phyloP scores from a whole-genome alignment of 768 basidiomycete species.

The Phanerodontia chrysosporium region DNA sequence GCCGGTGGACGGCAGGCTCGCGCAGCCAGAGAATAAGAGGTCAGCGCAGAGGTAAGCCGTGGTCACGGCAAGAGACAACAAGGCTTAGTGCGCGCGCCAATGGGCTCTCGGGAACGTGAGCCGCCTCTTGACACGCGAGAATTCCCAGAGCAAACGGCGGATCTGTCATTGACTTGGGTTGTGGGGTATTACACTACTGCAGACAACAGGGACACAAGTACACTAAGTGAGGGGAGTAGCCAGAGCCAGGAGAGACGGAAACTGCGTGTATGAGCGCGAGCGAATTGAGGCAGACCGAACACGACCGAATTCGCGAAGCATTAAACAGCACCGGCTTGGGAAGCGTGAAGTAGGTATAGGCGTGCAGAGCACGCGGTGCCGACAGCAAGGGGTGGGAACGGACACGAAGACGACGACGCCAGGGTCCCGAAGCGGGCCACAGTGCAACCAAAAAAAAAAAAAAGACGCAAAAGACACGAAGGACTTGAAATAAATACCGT shows the following conservation, averaged over 20 bases:
- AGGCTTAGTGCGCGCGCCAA: too few species aligned
- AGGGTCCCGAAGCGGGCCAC: background rate
- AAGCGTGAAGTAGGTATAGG: background rate
- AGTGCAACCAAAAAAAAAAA: background rate
- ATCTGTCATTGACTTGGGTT: slow-evolving; percentile 1
- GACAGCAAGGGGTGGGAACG: background rate
- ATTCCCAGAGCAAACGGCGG: background rate
- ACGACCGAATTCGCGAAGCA: background rate
- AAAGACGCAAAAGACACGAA: too few species aligned
- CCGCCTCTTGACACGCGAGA: too few species aligned
- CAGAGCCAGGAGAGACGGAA: background rate
- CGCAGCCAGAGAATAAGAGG: too few species aligned
- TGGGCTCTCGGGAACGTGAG: too few species aligned
- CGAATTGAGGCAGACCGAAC: too few species aligned
- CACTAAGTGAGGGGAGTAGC: background rate
- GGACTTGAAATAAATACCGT: background rate
- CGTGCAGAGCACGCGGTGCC: background rate
- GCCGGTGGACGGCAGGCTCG: too few species aligned
- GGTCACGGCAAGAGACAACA: too few species aligned
- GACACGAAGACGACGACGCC: background rate
- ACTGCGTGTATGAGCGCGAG: background rate
- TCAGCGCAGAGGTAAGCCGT: too few species aligned
- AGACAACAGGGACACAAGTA: background rate
- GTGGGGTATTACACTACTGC: slow-evolving; percentile 9
- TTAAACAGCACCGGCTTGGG: background rate